Conservation (phyloP, 331 rosid species). For the Rosa hybrid region DNA sequence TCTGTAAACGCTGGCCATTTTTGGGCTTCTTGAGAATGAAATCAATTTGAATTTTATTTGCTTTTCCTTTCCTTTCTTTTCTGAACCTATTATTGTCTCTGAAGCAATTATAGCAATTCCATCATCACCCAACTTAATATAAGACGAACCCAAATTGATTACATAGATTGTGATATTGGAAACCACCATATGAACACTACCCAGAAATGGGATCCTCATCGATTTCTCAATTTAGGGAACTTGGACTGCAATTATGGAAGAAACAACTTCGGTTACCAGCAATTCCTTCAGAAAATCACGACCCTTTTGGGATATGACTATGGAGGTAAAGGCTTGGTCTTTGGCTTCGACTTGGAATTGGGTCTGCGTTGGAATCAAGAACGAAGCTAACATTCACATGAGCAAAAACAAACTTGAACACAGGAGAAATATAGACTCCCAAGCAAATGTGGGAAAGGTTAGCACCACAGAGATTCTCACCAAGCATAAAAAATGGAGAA, state of each 20-base stretch:
- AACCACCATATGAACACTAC: conserved; percentile 26
- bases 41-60: no score
- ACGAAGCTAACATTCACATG: conserved; percentile 6
- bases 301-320: conserved; percentile 63
- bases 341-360: conserved; percentile 37
- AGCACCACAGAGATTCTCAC: no score
- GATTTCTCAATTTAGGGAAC: conserved; percentile 55
- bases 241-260: conserved; percentile 61
- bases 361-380: conserved; percentile 28
- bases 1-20: no score
- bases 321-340: conserved; percentile 55
- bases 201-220: conserved; percentile 48
- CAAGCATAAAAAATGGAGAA: no score
- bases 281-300: conserved; percentile 74
- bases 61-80: no score
- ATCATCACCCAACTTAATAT: conserved; percentile 53
- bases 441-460: no score
- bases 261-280: conserved; percentile 59
- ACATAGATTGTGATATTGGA: conserved; percentile 58
- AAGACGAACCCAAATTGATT: conserved; percentile 59
- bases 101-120: conserved; percentile 64
- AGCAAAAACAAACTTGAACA: no score
- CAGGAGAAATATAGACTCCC: no score
- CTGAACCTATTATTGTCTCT: conserved; percentile 27
- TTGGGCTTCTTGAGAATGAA: no score